Percentiles rank a stretch among this genome's conserved stretches.
Evolutionary conservation across 805 yeast genomes (phyloP).

Genomic region (Pichia membranifaciens): DNA sequence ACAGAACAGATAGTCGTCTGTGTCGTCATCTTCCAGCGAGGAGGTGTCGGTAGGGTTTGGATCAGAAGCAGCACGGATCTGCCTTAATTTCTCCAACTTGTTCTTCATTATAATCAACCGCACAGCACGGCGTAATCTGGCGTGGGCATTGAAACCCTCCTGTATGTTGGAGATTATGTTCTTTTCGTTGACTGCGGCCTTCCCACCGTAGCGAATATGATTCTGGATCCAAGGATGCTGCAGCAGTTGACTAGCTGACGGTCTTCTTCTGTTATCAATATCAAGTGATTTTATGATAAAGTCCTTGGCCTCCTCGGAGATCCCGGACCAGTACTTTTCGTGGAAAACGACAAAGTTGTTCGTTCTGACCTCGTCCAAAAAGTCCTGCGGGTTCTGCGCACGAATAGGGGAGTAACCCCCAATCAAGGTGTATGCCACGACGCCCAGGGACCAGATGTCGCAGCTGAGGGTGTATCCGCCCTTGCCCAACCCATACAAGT

Average conservation of each 20-base stretch:
- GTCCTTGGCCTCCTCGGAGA: constrained; percentile 73
- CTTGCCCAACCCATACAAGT: constrained; percentile 30
- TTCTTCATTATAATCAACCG: constrained; percentile 79
- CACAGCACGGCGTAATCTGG: constrained; percentile 78
- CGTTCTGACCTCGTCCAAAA: constrained; percentile 70
- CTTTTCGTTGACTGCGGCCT: constrained; percentile 14
- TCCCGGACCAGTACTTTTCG: constrained; percentile 76
- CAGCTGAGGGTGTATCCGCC: constrained; percentile 91
- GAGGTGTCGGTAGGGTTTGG: constrained; percentile 8
- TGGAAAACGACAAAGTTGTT: constrained; percentile 79
- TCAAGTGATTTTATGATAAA: constrained; percentile 70
- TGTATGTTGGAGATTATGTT: constrained; percentile 80
- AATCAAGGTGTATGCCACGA: constrained; percentile 80
- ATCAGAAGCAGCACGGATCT: constrained; percentile 51
- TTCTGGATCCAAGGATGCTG: constrained; percentile 71
- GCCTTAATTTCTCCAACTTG: constrained; percentile 65
- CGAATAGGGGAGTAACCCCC: constrained; percentile 93
- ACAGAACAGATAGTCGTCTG: constrained; percentile 29
- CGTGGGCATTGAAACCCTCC: constrained; percentile 77
- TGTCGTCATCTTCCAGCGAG: constrained; percentile 26
- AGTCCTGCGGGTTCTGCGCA: constrained; percentile 75
- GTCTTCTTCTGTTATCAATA: constrained; percentile 60
- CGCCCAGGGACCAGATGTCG: constrained; percentile 95
- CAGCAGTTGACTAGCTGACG: constrained; percentile 60
- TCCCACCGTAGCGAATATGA: constrained; percentile 22